Evolutionary conservation across 208 protist genomes (phyloP).

Genomic region (Acanthamoeba royreba): DNA sequence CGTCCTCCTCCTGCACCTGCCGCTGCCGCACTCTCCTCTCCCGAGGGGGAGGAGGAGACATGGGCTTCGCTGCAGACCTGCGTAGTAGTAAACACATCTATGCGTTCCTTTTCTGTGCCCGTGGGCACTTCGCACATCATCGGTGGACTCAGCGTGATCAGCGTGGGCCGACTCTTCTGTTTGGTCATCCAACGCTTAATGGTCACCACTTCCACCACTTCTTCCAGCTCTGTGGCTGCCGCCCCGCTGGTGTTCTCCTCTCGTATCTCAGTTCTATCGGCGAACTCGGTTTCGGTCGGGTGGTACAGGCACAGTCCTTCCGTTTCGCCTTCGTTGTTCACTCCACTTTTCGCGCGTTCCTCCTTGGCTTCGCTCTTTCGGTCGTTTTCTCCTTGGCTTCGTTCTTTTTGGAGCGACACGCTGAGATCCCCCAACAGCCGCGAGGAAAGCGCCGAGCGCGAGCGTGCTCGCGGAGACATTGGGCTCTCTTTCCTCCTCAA

Average conservation of each 20-base stretch:
- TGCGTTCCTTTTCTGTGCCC: background rate
- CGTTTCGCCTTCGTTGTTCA: background rate
- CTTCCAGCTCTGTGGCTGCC: background rate
- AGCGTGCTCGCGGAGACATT: too few species aligned
- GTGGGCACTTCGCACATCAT: background rate
- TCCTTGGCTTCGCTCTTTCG: background rate
- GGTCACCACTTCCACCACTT: background rate
- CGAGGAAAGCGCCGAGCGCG: too few species aligned
- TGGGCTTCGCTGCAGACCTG: background rate
- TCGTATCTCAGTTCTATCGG: background rate
- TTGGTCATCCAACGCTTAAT: background rate
- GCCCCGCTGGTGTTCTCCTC: background rate
- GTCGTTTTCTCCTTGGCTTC: too few species aligned
- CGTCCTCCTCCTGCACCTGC: too few species aligned
- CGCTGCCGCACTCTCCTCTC: background rate
- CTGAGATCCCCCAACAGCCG: too few species aligned
- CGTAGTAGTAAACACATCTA: background rate
- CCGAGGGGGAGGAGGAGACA: background rate
- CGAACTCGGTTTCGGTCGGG: too few species aligned
- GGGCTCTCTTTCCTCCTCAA: too few species aligned
- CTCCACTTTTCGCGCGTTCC: background rate
- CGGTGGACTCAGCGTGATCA: background rate
- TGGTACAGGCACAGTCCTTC: background rate
- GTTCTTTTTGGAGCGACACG: background rate
- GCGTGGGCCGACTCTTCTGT: background rate